Evolutionary conservation across 164 flowering plant species (phyloP), one percentile per base, ranked within the genome.

Genomic region (Umbilicus rupestris): DNA sequence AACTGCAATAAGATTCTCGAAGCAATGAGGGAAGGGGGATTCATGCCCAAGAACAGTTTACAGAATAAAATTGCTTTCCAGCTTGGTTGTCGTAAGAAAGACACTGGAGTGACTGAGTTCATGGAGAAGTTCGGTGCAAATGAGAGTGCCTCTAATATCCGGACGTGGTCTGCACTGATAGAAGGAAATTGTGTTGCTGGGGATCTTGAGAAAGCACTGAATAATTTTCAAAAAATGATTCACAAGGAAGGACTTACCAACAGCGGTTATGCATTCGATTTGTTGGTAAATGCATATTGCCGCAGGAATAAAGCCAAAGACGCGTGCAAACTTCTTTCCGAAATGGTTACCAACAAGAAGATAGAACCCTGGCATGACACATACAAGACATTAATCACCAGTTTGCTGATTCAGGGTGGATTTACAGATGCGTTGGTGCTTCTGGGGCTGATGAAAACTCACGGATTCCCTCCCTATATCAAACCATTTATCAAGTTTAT

Each of bases 381-480:
- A 0, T 91, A 84, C 76, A 83, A 85, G 67, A 41, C 67, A 14
- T 72, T 91, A 72, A 81, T 81, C 35, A 67, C 46, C 35, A 80
- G 75, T 65, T 75, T 91, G 46, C 58, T 87, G 77, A 77, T 39
- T 55, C 81, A 74, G 52, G 78, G 82, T 28, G 72, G 75, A 26
- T 83, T 91, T 70, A 67, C 76, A 24, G 87, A 89, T 33, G 93
- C 94, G 65, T 39, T 80, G 72, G 66, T 58, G 29, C 75, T 87
- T 67, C 57, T 87, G 52, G 70, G 63, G 39, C 69, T 86, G 79
- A 91, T 91, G 96, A 89, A 78, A 75, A 71, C 39, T 65, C 74
- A 87, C 58, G 97, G 86, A 0, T 87, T 78, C 68, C 90, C 97
- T 22, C 94, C 97, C 28, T 83, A 65, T 69, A 7, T 85, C 20